These are phyloP conservation scores for Ceratocystis variospora DNA, from an alignment of 2,329 filamentous ascomycete genomes.

Conservation along the genomic window DNA sequence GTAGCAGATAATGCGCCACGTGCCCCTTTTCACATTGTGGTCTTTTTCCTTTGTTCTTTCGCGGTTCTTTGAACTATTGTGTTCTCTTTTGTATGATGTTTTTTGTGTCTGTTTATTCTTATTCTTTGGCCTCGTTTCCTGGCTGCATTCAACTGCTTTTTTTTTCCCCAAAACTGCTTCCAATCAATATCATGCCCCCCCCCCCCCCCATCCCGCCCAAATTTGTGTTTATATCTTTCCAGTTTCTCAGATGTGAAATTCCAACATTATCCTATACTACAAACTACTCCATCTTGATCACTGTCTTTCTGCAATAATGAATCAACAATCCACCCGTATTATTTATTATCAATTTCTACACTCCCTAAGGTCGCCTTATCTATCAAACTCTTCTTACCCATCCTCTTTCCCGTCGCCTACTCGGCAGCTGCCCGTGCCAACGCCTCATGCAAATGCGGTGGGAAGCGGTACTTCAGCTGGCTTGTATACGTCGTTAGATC, in stretches of 20 bases:
- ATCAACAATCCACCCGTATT: too few relatives aligned
- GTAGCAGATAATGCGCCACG: too few relatives aligned
- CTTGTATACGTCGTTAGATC: constrained; percentile 86
- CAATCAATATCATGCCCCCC: background rate
- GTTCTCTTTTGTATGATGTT: background rate
- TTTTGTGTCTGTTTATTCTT: background rate
- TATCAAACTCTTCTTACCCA: background rate
- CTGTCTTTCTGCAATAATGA: too few relatives aligned
- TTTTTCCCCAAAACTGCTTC: background rate
- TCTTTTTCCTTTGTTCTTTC: too few relatives aligned
- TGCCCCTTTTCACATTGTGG: too few relatives aligned
- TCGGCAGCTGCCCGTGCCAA: constrained; percentile 70
- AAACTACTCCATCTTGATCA: too few relatives aligned
- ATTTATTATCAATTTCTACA: too few relatives aligned
- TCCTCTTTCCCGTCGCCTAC: constrained; percentile 23
- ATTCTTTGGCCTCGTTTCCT: background rate
- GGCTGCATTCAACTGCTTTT: background rate
- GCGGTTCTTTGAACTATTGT: too few relatives aligned
- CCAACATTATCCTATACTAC: too few relatives aligned
- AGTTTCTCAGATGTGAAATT: background rate
- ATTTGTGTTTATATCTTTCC: background rate
- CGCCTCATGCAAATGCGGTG: constrained; percentile 74
- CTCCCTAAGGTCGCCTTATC: background rate
- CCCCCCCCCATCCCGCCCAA: background rate
- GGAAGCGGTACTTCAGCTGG: constrained; percentile 80